phyloP scores from a whole-genome alignment of 2,329 filamentous ascomycete genomes.

The Fusarium poae region DNA sequence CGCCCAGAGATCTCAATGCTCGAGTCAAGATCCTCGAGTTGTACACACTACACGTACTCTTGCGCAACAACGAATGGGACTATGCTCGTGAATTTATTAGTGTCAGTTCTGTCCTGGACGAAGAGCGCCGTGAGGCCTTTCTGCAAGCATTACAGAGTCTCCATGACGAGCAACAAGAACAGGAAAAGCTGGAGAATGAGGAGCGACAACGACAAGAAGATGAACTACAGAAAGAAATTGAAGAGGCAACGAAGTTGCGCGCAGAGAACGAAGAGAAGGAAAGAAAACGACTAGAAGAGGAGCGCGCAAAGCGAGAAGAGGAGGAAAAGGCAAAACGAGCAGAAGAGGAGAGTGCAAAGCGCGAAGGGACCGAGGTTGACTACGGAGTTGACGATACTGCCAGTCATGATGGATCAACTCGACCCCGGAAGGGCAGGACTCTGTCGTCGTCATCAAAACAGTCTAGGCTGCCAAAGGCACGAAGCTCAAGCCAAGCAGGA shows the following conservation, averaged over 20 bases:
- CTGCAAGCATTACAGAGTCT: conserved; percentile 86
- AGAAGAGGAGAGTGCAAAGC: conserved; percentile 66
- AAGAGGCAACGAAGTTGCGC: conserved; percentile 67
- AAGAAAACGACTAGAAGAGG: conserved; percentile 65
- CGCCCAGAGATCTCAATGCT: conserved; percentile 84
- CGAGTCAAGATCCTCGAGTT: conserved; percentile 93
- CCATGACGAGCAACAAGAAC: conserved; percentile 83
- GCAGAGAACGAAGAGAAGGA: conserved; percentile 72
- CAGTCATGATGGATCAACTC: conserved; percentile 54
- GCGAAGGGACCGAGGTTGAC: conserved; percentile 72
- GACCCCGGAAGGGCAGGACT: conserved; percentile 50
- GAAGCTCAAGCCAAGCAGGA: conserved; percentile 33
- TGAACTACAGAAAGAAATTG: conserved; percentile 66
- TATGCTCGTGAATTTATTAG: conserved; percentile 93
- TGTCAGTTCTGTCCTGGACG: conserved; percentile 87
- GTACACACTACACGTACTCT: conserved; percentile 94
- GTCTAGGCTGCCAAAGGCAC: conserved; percentile 44
- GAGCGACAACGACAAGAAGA: conserved; percentile 69
- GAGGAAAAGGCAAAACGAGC: conserved; percentile 65
- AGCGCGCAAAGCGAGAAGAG: conserved; percentile 64
- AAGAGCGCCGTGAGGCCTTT: conserved; percentile 91
- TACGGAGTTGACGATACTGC: conserved; percentile 74
- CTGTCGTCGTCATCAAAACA: conserved; percentile 54
- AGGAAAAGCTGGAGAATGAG: conserved; percentile 74
- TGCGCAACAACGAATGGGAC: conserved; percentile 94